phyloP scores from a whole-genome alignment of 139 green algal genomes.

The Auxenochlorella pyrenoidosa region DNA sequence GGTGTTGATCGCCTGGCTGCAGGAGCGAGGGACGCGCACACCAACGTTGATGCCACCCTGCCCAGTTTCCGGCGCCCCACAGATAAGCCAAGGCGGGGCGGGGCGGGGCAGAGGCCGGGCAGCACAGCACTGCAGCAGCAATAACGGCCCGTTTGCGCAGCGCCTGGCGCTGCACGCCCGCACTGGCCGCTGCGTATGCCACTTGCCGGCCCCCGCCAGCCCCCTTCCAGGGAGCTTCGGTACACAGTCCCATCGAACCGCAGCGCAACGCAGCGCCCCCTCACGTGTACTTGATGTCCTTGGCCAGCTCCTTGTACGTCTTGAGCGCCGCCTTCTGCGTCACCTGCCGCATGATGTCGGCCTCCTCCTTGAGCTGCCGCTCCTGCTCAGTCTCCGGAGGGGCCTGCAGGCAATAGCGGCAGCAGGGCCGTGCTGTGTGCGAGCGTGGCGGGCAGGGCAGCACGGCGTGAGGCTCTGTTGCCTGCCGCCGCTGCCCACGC shows the following conservation, averaged over 20 bases:
- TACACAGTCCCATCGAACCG: too few relatives aligned
- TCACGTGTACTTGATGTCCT: constrained; percentile 81
- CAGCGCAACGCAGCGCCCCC: too few relatives aligned
- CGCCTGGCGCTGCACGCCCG: too few relatives aligned
- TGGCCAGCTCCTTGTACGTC: constrained; percentile 93
- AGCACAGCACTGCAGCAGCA: too few relatives aligned
- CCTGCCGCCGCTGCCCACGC: neutral
- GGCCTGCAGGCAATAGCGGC: constrained; percentile 3
- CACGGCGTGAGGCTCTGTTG: neutral
- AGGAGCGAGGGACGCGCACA: neutral
- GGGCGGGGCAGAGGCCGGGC: too few relatives aligned
- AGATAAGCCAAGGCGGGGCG: too few relatives aligned
- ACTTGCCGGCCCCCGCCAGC: too few relatives aligned
- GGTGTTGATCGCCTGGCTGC: constrained; percentile 71
- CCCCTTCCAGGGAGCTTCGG: too few relatives aligned
- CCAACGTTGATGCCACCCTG: neutral
- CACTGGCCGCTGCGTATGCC: too few relatives aligned
- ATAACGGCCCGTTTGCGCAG: too few relatives aligned
- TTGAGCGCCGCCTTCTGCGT: constrained; percentile 92
- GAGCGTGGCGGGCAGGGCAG: neutral
- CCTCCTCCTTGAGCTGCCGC: constrained; percentile 82
- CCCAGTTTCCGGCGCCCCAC: too few relatives aligned
- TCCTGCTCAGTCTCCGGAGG: constrained; percentile 75
- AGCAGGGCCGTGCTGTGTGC: neutral
- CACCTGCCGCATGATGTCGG: constrained; percentile 89